Conservation (phyloP, 306 rosid species). For the Aeschynomene evenia region DNA sequence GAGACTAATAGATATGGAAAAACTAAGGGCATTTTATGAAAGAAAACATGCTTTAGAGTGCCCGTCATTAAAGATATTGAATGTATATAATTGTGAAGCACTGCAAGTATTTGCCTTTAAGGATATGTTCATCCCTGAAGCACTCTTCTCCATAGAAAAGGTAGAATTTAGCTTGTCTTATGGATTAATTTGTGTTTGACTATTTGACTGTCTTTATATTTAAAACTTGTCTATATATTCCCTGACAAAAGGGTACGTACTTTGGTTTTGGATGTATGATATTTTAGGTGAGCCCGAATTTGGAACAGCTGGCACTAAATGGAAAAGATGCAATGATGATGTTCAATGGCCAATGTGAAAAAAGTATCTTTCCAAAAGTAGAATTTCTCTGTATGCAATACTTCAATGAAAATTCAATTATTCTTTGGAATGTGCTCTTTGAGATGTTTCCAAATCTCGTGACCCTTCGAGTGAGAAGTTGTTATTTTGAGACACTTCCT, state of each 20-base stretch:
- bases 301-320: background rate
- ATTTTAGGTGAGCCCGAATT: background rate
- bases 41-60: background rate
- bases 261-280: background rate
- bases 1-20: too few species aligned
- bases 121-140: background rate
- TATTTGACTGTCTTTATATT: background rate
- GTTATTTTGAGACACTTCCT: background rate
- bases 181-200: background rate
- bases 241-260: too few species aligned
- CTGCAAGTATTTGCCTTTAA: background rate
- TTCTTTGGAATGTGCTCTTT: background rate
- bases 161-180: background rate
- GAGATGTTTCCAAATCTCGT: background rate
- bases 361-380: background rate
- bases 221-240: too few species aligned
- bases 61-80: background rate
- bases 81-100: background rate
- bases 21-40: background rate
- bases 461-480: background rate
- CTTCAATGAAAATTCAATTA: background rate
- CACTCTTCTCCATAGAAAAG: constrained; percentile 5
- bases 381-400: background rate
- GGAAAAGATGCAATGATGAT: background rate
- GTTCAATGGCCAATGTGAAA: background rate